Evolutionary conservation across 306 rosid genomes (phyloP), one percentile per base, ranked within the genome.

Genomic region (Casuarina cunninghamiana): DNA sequence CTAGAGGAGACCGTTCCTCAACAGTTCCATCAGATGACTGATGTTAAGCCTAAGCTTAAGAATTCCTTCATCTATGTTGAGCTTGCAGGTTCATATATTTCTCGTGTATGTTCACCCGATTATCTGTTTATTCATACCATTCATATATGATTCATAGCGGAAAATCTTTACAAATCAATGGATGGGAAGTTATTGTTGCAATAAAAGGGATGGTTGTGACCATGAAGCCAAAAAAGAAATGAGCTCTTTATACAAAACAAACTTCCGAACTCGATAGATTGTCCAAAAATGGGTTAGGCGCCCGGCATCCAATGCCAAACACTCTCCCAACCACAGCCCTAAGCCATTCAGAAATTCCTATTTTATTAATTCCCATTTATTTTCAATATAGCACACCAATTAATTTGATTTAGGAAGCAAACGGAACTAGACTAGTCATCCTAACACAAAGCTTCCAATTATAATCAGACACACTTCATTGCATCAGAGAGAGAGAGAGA

Each of bases 401-500:
- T 15, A 16, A 6, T 48, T 37, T 16, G 17, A 39, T 65, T 35
- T 41, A 41, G 12, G 49, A 39, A 13, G 11, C 21, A 41, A 39
- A 65, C 6, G 49, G 71, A 65, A 65, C 71, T 3, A 39, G 5
- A 39, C 26, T 65, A 65, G 46, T 2, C 48, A 41, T 65, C 39
- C 35, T 26, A 21, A 26, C 65, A 9, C 10, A 37, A 10, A 58
- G 65, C 65, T 58, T 58, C 65, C 10, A 21, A 21, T 39, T 26
- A 15, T 39, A 58, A 19, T 11, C 65, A 45, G 45, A 32, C 17
- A 39, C 41, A 45, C 9, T 17, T 66, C 12, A 38, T 12, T 50
- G 43, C 50, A 49, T 51, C 35, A 54, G 63, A 65, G 16, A 17
- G 10, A 82, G 37, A 55, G 21, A 46, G 53, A 49, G 74, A 51